These are phyloP conservation scores for Penicillium silybi DNA, from an alignment of 495 filamentous ascomycete genomes.

Conservation along the genomic window DNA sequence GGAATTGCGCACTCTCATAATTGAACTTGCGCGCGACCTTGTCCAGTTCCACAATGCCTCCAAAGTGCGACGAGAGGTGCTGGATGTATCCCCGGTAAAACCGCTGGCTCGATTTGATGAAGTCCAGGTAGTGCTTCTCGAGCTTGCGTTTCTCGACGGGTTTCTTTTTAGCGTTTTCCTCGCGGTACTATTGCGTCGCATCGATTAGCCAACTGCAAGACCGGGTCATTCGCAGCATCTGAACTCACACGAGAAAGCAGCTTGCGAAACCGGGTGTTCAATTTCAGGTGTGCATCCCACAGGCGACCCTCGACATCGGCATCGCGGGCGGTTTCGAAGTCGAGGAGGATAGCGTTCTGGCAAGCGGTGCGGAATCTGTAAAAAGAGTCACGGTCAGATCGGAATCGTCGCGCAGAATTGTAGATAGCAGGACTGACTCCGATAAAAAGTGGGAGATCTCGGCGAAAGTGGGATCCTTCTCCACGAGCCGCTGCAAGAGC, in stretches of 20 bases:
- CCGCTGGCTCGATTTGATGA: constrained; percentile 78
- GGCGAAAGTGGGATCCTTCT: constrained; percentile 52
- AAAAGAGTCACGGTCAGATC: constrained; percentile 16
- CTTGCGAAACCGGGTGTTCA: constrained; percentile 74
- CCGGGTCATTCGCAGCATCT: constrained; percentile 1
- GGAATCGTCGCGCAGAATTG: constrained; percentile 13
- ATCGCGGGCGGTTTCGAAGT: constrained; percentile 64
- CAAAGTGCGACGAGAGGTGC: constrained; percentile 66
- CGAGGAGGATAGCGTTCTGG: constrained; percentile 65
- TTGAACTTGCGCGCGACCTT: constrained; percentile 66
- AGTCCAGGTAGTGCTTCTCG: constrained; percentile 72
- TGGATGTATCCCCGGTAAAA: constrained; percentile 88
- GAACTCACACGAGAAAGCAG: constrained; percentile 48
- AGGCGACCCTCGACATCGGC: constrained; percentile 63
- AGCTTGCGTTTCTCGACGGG: constrained; percentile 75
- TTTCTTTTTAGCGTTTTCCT: constrained; percentile 56
- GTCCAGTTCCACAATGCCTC: constrained; percentile 67
- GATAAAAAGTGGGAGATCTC: constrained; percentile 55
- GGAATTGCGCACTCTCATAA: constrained; percentile 46
- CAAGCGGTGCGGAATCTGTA: constrained; percentile 64
- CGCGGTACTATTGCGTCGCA: constrained; percentile 41
- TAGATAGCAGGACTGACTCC: constrained; percentile 45
- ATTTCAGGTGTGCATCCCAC: constrained; percentile 73
- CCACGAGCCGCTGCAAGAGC: constrained; percentile 45
- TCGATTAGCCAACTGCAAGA: constrained; percentile 11